phyloP scores from a whole-genome alignment of 2,329 filamentous ascomycete genomes.

The Metarhizium brunneum region DNA sequence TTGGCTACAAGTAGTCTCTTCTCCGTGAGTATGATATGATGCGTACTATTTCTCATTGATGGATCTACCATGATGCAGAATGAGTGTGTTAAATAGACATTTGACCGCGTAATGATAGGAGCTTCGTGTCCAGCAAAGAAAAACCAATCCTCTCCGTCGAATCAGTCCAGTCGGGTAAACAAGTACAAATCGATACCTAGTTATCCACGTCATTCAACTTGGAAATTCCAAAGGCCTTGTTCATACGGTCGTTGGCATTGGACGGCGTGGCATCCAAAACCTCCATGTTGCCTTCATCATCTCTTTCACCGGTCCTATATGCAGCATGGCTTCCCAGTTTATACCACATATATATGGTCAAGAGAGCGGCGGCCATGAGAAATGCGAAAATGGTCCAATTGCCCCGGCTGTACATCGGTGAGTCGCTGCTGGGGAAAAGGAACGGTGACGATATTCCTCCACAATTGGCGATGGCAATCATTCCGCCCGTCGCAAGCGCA shows the following conservation, averaged over 20 bases:
- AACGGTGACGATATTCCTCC: constrained; percentile 25
- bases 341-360: constrained; percentile 21
- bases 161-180: neutral
- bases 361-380: constrained; percentile 14
- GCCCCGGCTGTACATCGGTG: constrained; percentile 23
- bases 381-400: constrained; percentile 25
- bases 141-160: neutral
- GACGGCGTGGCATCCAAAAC: constrained; percentile 11
- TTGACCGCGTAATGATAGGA: no score
- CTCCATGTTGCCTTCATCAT: constrained; percentile 13
- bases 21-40: no score
- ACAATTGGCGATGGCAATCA: constrained; percentile 24
- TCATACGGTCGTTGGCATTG: constrained; percentile 11
- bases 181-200: neutral
- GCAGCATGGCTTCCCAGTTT: constrained; percentile 22
- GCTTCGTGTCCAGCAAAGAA: no score
- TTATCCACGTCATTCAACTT: constrained; percentile 7
- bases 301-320: constrained; percentile 15
- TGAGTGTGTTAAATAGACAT: no score
- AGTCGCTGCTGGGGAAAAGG: constrained; percentile 20
- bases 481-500: constrained; percentile 23
- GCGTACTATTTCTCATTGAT: no score
- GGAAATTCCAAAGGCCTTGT: constrained; percentile 10
- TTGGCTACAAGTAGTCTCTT: no score
- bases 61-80: no score